Evolutionary conservation across 768 basidiomycete species (phyloP), one percentile per base, ranked within the genome.

Genomic region (Trametopsis cervina): DNA sequence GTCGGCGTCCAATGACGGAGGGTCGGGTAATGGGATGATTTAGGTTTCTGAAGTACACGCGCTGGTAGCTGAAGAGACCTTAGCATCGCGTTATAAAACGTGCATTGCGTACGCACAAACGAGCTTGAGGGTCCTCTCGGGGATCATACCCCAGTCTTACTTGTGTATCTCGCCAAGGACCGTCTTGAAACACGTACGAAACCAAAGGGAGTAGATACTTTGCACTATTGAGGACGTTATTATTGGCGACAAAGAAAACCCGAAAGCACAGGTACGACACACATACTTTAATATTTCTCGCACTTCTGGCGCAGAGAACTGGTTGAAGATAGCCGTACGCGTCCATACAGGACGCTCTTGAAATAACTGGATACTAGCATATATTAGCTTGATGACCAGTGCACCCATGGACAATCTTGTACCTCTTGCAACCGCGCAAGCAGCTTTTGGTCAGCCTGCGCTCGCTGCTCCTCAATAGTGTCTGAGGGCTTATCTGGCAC

Each of bases 131-230:
- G 52, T 89, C 76, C 57, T 75, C 76, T 35, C 94, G 74, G 7
- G 96, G 96, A 60, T 99, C 96, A 59, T 93, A 98, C 11, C 84
- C 81, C 49, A 92, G 85, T 39, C 81, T 80, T 27, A 97, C 75
- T 42, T 93, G 74, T 12, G 88, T 87, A 57, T 97, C 94, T 35
- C 91, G 76, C 84, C 88, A 98, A 2, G 94, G 93, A 0, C 96
- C 96, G 55, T 96, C 94, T 55, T 84, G 79, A 60, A 97, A 94
- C 7, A 88, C 85, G 59, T 94, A 99, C 46, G 83, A 85, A 3
- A 86, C 79, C 4, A 88, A 66, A 2, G 93, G 85, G 15, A 95
- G 75, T 13, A 92, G 72, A 4, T 81, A 66, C 61, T 94, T 95
- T 11, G 88, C 86, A 51, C 92, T 95, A 49, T 4, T 10, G 18